Evolutionary conservation across 2,329 filamentous ascomycete species (phyloP), one percentile per base, ranked within the genome.

Genomic region (Talaromyces sp.): DNA sequence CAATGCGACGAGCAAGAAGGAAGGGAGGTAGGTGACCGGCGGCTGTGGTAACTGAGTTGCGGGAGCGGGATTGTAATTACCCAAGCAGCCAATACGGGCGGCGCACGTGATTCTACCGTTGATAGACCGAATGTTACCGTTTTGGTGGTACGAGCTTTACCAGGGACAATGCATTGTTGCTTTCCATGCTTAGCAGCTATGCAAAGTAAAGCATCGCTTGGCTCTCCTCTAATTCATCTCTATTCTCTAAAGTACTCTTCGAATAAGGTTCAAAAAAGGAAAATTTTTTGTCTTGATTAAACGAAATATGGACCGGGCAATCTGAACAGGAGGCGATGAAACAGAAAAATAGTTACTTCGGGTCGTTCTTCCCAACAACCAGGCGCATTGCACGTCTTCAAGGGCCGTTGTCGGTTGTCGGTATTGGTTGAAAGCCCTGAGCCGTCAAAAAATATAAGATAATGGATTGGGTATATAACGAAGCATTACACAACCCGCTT

Each of bases 381-480:
- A 30, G 25, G 19, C n/a, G 28, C 15, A 28, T 53, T 30, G 49
- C 49, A 53, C 49, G 27, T 17, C 3, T 53, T 28, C 49, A 53
- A 53, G 25, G 49, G 52, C 27, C 19, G 27, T 7, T 54, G 25
- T 30, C 17, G 19, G 27, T 36, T 36, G 49, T 30, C 22, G 22
- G 39, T 15, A 55, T 4, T 19, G 30, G 53, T 15, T 17, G 30
- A 19, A 56, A 32, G 30, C 54, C 33, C 25, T 56, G 30, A 33
- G 19, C 13, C 19, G 30, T 42, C 54, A 56, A 32, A 42, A 56
- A 58, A 60, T 54, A 36, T 63, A 59, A 60, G 58, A 63, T 63
- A 57, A 63, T 63, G 61, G 57, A 63, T 60, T 63, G 61, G 61
- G 61, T 63, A 63, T 63, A 63, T 63, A 63, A 57, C 61, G 61